Conservation (phyloP, 352 stramenopile species). For the Phytopythium litorale region DNA sequence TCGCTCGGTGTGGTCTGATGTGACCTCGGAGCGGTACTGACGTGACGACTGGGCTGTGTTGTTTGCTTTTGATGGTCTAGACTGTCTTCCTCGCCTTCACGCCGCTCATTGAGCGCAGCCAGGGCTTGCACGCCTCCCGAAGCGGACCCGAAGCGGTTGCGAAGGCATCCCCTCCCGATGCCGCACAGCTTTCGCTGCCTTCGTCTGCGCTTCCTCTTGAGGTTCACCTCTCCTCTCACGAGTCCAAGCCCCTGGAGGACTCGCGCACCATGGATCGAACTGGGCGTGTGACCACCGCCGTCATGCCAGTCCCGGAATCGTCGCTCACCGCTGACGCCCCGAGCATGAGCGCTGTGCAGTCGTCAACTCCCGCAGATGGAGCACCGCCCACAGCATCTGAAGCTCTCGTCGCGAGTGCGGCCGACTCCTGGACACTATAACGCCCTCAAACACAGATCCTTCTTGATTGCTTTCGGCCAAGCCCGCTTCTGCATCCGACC, state of each 20-base stretch:
- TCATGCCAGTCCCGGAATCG: not conserved
- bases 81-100: slow-evolving; percentile 12
- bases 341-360: not conserved
- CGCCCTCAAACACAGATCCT: no score
- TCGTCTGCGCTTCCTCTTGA: not conserved
- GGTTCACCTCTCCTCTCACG: not conserved
- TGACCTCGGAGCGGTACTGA: no score
- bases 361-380: not conserved
- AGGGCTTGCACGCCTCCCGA: not conserved
- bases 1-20: not conserved
- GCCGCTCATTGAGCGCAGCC: slow-evolving; percentile 11
- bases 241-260: not conserved
- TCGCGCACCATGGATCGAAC: not conserved
- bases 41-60: not conserved
- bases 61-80: slow-evolving; percentile 2
- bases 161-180: not conserved
- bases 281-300: not conserved
- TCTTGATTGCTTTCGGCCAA: no score
- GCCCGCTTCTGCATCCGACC: no score
- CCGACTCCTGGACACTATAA: not conserved
- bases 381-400: not conserved
- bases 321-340: not conserved
- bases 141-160: not conserved
- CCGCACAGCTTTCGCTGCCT: not conserved
- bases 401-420: not conserved